Conservation (phyloP, 257 asterid genomes). For the Solanum commersonii region DNA sequence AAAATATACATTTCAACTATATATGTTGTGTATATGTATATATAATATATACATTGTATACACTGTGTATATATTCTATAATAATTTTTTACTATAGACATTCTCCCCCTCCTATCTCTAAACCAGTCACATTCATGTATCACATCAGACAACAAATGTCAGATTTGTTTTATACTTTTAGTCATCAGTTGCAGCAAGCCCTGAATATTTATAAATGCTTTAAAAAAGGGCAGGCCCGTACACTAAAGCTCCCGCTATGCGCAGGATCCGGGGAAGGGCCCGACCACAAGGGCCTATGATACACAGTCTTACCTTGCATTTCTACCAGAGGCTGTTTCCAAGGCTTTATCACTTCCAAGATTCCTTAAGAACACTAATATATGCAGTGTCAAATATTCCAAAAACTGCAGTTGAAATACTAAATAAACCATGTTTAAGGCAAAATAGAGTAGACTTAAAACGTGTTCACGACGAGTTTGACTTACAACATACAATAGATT, state of each 20-base stretch:
- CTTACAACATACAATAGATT: neutral
- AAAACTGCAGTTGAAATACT: neutral
- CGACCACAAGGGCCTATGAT: too few species aligned
- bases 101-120: neutral
- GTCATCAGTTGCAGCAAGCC: neutral
- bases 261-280: fast-evolving
- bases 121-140: neutral
- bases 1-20: neutral
- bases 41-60: neutral
- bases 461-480: neutral
- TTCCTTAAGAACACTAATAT: neutral
- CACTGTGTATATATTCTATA: neutral
- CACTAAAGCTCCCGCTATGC: too few species aligned
- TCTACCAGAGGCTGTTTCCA: too few species aligned
- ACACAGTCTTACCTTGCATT: too few species aligned
- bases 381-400: neutral
- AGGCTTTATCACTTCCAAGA: neutral
- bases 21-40: neutral
- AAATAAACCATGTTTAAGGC: neutral
- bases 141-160: neutral
- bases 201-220: neutral
- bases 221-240: too few species aligned
- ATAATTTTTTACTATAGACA: neutral
- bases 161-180: neutral
- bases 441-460: neutral